These are phyloP conservation scores for Solanum piurae DNA, from an alignment of 257 asterid genomes.

Conservation along the genomic window DNA sequence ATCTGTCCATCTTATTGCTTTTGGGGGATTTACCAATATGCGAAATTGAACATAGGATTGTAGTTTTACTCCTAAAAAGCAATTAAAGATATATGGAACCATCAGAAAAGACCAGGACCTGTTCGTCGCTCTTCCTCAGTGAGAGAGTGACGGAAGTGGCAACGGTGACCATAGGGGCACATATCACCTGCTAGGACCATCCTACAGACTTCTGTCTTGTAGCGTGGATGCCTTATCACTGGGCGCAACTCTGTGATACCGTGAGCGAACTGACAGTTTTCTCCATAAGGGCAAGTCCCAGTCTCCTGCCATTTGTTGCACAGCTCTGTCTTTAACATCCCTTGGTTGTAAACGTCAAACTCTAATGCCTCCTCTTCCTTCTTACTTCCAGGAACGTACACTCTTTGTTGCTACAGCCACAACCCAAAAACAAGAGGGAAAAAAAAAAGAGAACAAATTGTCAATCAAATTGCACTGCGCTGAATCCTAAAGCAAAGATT, in stretches of 20 bases:
- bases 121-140: constrained; percentile 45
- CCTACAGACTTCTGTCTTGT: constrained; percentile 74
- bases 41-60: neutral
- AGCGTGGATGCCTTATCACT: constrained; percentile 80
- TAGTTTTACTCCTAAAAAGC: neutral
- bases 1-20: neutral
- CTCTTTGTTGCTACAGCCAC: constrained; percentile 37
- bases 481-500: neutral
- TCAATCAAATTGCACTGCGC: neutral
- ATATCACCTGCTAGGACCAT: constrained; percentile 61
- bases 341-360: constrained; percentile 67
- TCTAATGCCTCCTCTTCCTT: constrained; percentile 40
- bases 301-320: constrained; percentile 91
- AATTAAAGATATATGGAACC: neutral
- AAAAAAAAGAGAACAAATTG: neutral
- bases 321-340: constrained; percentile 68
- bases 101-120: neutral
- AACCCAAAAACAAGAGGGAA: neutral
- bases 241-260: constrained; percentile 71
- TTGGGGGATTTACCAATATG: neutral
- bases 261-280: constrained; percentile 73
- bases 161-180: constrained; percentile 80
- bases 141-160: constrained; percentile 83
- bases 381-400: constrained; percentile 35
- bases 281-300: constrained; percentile 59